A percentile compares a stretch with the other conserved stretches of the same genome.
Evolutionary conservation across 371 early-diverging fungal genomes (phyloP).

Genomic region (Amoeboradix gromovi): DNA sequence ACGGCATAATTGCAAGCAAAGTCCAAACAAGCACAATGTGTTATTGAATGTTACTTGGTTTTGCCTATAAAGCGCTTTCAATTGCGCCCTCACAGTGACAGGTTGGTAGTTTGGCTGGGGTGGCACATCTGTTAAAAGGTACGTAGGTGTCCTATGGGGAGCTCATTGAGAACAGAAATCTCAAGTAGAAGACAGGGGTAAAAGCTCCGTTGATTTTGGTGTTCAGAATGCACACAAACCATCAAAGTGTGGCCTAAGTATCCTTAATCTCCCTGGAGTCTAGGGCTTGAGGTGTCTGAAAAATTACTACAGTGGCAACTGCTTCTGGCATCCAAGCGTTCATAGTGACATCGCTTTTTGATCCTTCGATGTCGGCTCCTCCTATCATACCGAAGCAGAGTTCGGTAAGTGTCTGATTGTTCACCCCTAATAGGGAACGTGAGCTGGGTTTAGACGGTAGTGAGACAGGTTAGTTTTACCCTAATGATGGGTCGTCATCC

Average conservation of each 20-base stretch:
- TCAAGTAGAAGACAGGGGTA: constrained; percentile 30
- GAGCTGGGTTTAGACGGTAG: constrained; percentile 38
- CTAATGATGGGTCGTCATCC: constrained; percentile 21
- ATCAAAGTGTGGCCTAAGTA: constrained; percentile 30
- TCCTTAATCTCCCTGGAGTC: constrained; percentile 22
- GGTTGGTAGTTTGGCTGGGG: constrained; percentile 31
- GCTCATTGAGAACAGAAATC: constrained; percentile 32
- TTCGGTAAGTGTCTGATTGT: constrained; percentile 32
- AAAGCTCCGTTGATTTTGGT: constrained; percentile 24
- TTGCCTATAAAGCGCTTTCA: no score
- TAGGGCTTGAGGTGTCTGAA: constrained; percentile 29
- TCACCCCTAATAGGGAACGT: constrained; percentile 34
- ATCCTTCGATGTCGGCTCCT: constrained; percentile 38
- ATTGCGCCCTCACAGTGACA: no score
- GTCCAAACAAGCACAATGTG: no score
- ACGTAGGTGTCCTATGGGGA: constrained; percentile 32
- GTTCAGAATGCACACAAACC: no score
- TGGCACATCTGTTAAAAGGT: constrained; percentile 32
- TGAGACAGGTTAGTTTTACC: constrained; percentile 41
- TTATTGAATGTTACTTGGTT: no score
- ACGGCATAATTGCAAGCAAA: no score
- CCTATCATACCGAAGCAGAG: constrained; percentile 33
- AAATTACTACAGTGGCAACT: constrained; percentile 42
- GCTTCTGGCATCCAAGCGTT: constrained; percentile 35
- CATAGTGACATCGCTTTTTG: constrained; percentile 39